A percentile compares a stretch with the other conserved stretches of the same genome.
Conservation (phyloP, 768 basidiomycete genomes). For the Boletus speciosus region DNA sequence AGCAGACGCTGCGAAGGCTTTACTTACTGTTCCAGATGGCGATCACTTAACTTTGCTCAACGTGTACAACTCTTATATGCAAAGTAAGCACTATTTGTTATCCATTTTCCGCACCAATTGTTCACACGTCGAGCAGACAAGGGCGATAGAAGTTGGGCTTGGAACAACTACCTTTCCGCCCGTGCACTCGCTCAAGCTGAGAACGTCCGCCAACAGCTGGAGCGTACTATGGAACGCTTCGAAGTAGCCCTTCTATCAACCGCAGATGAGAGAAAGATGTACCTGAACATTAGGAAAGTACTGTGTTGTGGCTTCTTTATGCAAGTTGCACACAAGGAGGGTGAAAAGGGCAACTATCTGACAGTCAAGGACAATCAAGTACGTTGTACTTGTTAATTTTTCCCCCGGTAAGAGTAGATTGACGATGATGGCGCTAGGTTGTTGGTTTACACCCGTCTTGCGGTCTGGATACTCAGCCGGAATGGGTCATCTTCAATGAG, state of each 20-base stretch:
- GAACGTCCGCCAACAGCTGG: constrained; percentile 86
- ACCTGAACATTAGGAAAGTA: constrained; percentile 72
- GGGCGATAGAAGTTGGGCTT: constrained; percentile 83
- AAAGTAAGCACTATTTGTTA: constrained; percentile 49
- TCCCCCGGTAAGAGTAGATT: neutral
- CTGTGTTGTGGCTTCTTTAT: constrained; percentile 95
- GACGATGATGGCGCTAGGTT: constrained; percentile 5
- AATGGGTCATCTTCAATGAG: constrained; percentile 93
- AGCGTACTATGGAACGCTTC: constrained; percentile 87
- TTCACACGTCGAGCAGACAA: constrained; percentile 45
- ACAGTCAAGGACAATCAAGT: constrained; percentile 97
- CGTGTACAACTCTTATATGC: constrained; percentile 89
- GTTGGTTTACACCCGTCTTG: constrained; percentile 68
- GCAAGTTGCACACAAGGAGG: constrained; percentile 95
- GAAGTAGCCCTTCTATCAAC: constrained; percentile 74
- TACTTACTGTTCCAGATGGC: constrained; percentile 89
- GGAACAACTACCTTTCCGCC: constrained; percentile 82
- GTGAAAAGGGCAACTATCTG: constrained; percentile 81
- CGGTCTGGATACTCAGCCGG: constrained; percentile 81
- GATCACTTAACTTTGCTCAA: constrained; percentile 95
- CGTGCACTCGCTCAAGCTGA: constrained; percentile 88
- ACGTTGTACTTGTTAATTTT: constrained; percentile 14
- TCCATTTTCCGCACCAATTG: neutral
- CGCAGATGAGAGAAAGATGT: constrained; percentile 66
- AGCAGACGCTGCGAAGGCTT: constrained; percentile 88